phyloP scores from a whole-genome alignment of 345 rosid genomes.

The Salix exigua region DNA sequence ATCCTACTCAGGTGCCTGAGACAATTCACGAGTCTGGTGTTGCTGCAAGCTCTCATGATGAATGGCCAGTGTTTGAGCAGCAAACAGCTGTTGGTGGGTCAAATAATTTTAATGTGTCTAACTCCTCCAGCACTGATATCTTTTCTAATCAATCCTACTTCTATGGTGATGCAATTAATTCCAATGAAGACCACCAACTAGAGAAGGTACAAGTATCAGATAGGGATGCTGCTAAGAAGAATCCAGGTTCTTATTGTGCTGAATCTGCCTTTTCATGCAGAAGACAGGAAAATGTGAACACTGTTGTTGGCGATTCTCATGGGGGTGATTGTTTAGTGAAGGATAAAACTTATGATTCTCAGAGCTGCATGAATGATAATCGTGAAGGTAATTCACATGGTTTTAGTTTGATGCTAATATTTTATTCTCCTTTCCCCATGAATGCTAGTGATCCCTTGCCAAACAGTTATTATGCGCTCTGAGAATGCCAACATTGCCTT shows the following conservation, averaged over 20 bases:
- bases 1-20: conserved; percentile 5
- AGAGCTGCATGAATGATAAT: not conserved
- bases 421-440: not conserved
- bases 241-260: not conserved
- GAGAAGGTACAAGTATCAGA: conserved; percentile 19
- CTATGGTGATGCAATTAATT: conserved; percentile 9
- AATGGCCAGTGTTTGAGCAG: conserved; percentile 26
- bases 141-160: conserved; percentile 8
- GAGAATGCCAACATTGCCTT: not conserved
- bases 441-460: not conserved
- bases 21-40: conserved; percentile 4
- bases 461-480: not conserved
- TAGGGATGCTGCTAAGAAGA: conserved; percentile 11
- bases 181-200: conserved; percentile 8
- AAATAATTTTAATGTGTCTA: conserved; percentile 6
- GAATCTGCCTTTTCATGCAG: conserved; percentile 17
- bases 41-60: conserved; percentile 18
- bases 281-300: conserved; percentile 11
- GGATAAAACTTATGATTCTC: conserved; percentile 11
- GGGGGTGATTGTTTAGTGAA: conserved; percentile 10
- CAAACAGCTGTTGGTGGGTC: conserved; percentile 17
- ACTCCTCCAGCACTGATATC: conserved; percentile 1
- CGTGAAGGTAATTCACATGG: conserved; percentile 27
- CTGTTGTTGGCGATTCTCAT: conserved; percentile 15
- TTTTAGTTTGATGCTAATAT: conserved; percentile 6